Percentiles rank a stretch among this genome's conserved stretches.
Conservation (phyloP, 2,329 filamentous ascomycete species). For the Xylariales sp. region DNA sequence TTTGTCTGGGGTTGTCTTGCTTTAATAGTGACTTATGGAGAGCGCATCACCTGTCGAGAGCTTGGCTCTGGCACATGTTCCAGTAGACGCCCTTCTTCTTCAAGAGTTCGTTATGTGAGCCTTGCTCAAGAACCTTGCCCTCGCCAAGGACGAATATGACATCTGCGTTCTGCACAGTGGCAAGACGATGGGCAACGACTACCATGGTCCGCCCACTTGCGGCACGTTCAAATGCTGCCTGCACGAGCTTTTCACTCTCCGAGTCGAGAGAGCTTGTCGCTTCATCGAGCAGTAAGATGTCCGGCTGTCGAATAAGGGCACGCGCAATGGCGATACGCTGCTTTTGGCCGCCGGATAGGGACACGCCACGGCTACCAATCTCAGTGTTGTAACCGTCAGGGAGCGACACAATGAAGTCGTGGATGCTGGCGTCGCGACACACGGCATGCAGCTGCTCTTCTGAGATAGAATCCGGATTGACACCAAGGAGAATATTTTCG, state of each 20-base stretch:
- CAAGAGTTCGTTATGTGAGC: slow-evolving; percentile 64
- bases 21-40: not conserved
- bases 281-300: slow-evolving; percentile 77
- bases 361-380: slow-evolving; percentile 74
- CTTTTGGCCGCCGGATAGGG: slow-evolving; percentile 77
- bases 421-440: slow-evolving; percentile 73
- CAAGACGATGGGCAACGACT: slow-evolving; percentile 80
- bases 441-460: slow-evolving; percentile 64
- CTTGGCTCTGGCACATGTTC: slow-evolving; percentile 71
- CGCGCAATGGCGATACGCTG: slow-evolving; percentile 77
- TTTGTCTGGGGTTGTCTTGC: not conserved
- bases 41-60: slow-evolving; percentile 60
- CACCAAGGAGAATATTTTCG: slow-evolving; percentile 76
- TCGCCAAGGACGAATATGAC: slow-evolving; percentile 82
- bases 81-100: slow-evolving; percentile 65
- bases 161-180: slow-evolving; percentile 82
- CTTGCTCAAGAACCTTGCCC: slow-evolving; percentile 67
- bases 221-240: slow-evolving; percentile 75
- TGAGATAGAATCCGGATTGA: slow-evolving; percentile 63
- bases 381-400: slow-evolving; percentile 76
- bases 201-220: slow-evolving; percentile 73
- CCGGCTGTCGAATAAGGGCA: slow-evolving; percentile 73
- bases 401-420: slow-evolving; percentile 76
- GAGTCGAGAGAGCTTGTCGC: slow-evolving; percentile 77
- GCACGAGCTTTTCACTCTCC: slow-evolving; percentile 66